phyloP scores from a whole-genome alignment of 352 stramenopile species.

The Thraustochytrium sp. region DNA sequence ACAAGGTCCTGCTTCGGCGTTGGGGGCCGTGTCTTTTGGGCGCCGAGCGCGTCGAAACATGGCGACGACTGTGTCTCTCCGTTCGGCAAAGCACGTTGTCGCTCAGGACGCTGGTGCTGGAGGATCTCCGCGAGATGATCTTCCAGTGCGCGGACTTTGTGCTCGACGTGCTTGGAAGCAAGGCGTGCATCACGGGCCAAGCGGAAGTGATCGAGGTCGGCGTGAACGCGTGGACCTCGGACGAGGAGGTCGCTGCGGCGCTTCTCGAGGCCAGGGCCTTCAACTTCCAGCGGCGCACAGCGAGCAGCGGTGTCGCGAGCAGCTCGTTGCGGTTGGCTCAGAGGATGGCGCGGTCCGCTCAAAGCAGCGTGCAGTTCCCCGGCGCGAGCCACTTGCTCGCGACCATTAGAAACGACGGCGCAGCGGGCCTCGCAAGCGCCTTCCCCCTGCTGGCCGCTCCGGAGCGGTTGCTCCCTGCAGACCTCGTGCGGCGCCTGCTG shows the following conservation, averaged over 20 bases:
- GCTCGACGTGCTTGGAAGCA: neutral
- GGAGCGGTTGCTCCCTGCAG: too few relatives aligned
- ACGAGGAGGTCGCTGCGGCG: slow-evolving; percentile 6
- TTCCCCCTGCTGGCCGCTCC: neutral
- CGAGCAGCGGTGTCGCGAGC: too few relatives aligned
- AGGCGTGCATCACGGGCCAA: neutral
- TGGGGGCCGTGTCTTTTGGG: slow-evolving; percentile 2
- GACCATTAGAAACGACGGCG: neutral
- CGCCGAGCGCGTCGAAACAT: neutral
- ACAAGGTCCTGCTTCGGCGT: slow-evolving; percentile 10
- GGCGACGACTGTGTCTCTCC: neutral
- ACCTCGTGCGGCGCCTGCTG: too few relatives aligned
- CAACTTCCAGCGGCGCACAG: neutral
- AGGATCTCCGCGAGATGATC: slow-evolving; percentile 2
- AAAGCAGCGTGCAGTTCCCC: neutral
- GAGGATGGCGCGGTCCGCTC: neutral
- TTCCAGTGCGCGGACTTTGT: slow-evolving; percentile 31
- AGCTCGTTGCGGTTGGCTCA: slow-evolving; percentile 32
- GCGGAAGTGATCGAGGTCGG: neutral
- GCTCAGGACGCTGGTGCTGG: slow-evolving; percentile 5
- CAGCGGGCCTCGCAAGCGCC: neutral
- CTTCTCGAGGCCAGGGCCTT: neutral
- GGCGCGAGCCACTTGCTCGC: neutral
- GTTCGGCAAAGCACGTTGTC: neutral
- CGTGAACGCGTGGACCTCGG: neutral